phyloP scores from a whole-genome alignment of 1,284 basidiomycete genomes.

The Ustilago xerochloae region DNA sequence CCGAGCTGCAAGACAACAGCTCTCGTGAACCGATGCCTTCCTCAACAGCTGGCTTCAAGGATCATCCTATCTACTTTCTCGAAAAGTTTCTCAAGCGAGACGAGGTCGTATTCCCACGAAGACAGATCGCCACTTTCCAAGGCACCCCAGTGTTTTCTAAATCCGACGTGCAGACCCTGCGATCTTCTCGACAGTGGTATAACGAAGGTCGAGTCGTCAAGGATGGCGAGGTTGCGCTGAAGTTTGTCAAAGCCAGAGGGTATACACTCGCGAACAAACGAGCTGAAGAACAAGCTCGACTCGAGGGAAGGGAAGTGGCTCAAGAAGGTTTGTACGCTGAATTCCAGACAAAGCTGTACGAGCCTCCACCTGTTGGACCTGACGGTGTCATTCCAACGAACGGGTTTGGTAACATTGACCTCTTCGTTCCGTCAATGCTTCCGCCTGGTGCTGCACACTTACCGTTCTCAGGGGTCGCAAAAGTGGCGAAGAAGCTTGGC shows the following conservation, averaged over 20 bases:
- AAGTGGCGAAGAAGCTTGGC: constrained; percentile 85
- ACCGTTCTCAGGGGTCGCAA: constrained; percentile 74
- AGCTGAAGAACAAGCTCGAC: constrained; percentile 80
- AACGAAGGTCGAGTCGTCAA: constrained; percentile 82
- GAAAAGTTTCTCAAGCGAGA: constrained; percentile 87
- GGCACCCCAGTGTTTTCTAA: constrained; percentile 93
- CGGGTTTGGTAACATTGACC: constrained; percentile 94
- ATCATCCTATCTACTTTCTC: constrained; percentile 92
- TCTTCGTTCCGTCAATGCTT: constrained; percentile 94
- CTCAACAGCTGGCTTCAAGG: constrained; percentile 90
- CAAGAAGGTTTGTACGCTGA: constrained; percentile 82
- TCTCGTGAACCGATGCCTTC: constrained; percentile 93
- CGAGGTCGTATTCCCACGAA: constrained; percentile 83
- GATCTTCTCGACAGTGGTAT: constrained; percentile 95
- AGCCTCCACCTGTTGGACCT: constrained; percentile 77
- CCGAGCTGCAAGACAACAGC: constrained; percentile 84
- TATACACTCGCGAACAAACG: constrained; percentile 84
- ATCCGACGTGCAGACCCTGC: constrained; percentile 82
- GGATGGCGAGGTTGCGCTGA: constrained; percentile 83
- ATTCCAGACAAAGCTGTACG: constrained; percentile 86
- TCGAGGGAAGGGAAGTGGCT: constrained; percentile 66
- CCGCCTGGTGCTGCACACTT: constrained; percentile 87
- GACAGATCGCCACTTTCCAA: constrained; percentile 87
- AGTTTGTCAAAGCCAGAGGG: constrained; percentile 86
- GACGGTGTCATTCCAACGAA: constrained; percentile 95